Evolutionary conservation across 164 flowering plant species (phyloP).

Genomic region (Liriodendron chinense): DNA sequence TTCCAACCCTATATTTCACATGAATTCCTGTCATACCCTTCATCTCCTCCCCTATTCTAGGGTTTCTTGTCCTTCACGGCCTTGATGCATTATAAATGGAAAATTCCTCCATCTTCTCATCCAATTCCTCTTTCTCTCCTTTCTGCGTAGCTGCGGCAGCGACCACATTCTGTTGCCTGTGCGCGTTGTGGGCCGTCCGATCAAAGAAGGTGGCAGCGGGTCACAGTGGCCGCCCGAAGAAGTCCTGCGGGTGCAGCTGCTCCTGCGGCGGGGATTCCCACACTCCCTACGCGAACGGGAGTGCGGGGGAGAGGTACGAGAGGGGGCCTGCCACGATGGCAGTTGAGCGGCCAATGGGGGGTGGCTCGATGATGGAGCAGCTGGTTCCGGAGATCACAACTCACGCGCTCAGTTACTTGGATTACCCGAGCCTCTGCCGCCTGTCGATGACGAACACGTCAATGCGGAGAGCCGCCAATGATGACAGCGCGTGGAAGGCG

Average conservation of each 20-base stretch:
- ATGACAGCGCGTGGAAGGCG: constrained; percentile 96
- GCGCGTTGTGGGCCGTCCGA: constrained; percentile 33
- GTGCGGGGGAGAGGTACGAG: constrained; percentile 22
- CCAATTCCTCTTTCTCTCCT: constrained; percentile 15
- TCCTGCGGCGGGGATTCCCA: constrained; percentile 18
- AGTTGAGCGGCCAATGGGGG: constrained; percentile 20
- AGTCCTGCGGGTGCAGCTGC: constrained; percentile 25
- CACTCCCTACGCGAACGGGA: constrained; percentile 31
- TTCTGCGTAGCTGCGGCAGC: constrained; percentile 29
- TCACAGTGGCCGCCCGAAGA: neutral
- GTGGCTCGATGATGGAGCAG: constrained; percentile 98
- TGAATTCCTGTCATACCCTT: neutral
- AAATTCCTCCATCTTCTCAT: constrained; percentile 16
- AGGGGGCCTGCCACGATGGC: constrained; percentile 10
- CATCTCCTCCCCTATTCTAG: constrained; percentile 5
- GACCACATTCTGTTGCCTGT: constrained; percentile 38
- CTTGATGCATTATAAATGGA: constrained; percentile 70
- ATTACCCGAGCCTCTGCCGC: constrained; percentile 87
- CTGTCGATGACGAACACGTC: constrained; percentile 96
- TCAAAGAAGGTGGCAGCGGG: constrained; percentile 1
- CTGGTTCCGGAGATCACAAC: constrained; percentile 96
- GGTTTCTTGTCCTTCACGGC: constrained; percentile 37
- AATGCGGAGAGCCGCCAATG: constrained; percentile 96
- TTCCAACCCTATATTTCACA: neutral
- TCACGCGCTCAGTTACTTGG: constrained; percentile 91